phyloP scores from a whole-genome alignment of 163 green algal species.

The Scenedesmus sp. region DNA sequence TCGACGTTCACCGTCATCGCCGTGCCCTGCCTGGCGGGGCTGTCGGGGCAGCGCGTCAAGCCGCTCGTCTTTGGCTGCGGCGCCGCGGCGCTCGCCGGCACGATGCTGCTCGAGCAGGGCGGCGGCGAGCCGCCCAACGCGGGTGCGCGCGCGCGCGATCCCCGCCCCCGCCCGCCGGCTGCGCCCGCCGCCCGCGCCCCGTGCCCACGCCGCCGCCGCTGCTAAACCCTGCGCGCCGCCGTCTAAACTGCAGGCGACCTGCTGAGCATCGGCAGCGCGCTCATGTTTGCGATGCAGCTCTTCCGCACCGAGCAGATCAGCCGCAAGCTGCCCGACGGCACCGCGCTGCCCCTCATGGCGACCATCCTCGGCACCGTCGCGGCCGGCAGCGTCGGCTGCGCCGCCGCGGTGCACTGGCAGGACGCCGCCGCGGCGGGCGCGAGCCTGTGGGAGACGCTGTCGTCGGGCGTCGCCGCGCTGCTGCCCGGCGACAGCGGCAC shows the following conservation, averaged over 20 bases:
- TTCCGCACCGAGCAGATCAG: conserved; percentile 44
- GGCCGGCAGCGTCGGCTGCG: not conserved
- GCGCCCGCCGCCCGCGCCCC: too few relatives aligned
- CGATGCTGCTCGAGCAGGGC: conserved; percentile 73
- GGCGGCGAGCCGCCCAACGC: conserved; percentile 50
- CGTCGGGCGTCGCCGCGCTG: not conserved
- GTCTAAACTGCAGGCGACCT: conserved; percentile 64
- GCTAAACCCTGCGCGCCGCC: too few relatives aligned
- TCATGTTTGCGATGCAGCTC: conserved; percentile 74
- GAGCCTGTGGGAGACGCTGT: conserved; percentile 10
- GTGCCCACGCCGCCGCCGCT: too few relatives aligned
- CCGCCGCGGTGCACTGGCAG: conserved; percentile 29
- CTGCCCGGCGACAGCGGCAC: not conserved
- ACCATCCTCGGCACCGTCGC: conserved; percentile 24
- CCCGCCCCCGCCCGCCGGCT: too few relatives aligned
- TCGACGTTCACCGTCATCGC: conserved; percentile 86
- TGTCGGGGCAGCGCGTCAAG: conserved; percentile 70
- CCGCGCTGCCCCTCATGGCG: conserved; percentile 32
- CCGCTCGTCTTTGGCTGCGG: conserved; percentile 70
- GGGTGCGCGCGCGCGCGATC: too few relatives aligned
- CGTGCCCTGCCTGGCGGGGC: conserved; percentile 81
- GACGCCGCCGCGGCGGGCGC: conserved; percentile 24
- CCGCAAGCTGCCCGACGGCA: conserved; percentile 7
- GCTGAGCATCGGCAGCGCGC: conserved; percentile 62
- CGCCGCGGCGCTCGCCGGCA: conserved; percentile 68